Base-by-base conservation (phyloP, 1,284 basidiomycete species). In the Ustilago xerochloae region DNA sequence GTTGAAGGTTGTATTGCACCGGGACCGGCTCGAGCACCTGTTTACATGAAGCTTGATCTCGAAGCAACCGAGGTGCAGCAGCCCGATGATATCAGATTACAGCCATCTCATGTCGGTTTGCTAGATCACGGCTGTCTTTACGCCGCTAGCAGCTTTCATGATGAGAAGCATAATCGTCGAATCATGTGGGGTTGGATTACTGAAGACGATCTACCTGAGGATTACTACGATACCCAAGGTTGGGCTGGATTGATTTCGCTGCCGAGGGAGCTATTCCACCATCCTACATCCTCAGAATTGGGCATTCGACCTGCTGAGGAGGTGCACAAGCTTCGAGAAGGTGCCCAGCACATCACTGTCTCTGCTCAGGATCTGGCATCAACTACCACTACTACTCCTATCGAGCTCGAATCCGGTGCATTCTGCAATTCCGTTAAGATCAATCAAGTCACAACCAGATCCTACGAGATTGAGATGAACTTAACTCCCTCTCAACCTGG, bases 121-220 rank as follows among this genome's bases (percentile, higher is more conserved):
- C 48, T 79, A 7, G 78, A 79, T 29, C 65, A 78, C 38, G 78
- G 78, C 24, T 75, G 75, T 52, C 56, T 76, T 20, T 79, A 79
- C 33, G 78, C 78, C 15, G 73, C 75, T 2, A 76, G 63, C 47
- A 74, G 69, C 13, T 76, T 76, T 54, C 66, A 68, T 45, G 72
- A 78, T 39, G 43, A 61, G 12, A 47, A 54, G 48, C 57, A 51
- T 28, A 26, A 63, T 9, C 67, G 75, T 13, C 50, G 77, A 9
- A 57, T 79, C 47, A 68, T 79, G 60, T 79, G 77, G 77, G 72
- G 75, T 7, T 79, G 78, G 78, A 68, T 79, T 41, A 69, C 78
- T 3, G 78, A 79, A 20, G 78, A 79, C 39, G 76, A 78, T 38
- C 45, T 79, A 20, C 57, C 67, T 8, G 68, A 73, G 16, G 43